A percentile compares a stretch with the other conserved stretches of the same genome.
These are phyloP conservation scores for Aureobasidium mangrovei DNA, from an alignment of 2,329 filamentous ascomycete genomes.

Conservation along the genomic window DNA sequence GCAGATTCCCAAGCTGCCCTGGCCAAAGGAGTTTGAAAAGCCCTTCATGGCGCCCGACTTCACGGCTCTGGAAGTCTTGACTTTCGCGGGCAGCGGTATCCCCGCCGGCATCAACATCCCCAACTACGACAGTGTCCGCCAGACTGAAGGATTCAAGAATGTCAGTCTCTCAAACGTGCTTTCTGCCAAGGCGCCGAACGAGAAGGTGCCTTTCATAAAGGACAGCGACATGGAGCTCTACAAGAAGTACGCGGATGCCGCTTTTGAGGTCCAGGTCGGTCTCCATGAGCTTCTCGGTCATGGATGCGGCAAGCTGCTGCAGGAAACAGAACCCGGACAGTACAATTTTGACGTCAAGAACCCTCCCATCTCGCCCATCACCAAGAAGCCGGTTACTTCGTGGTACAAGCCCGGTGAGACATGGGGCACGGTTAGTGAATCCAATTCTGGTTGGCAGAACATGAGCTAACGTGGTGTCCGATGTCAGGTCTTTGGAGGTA, in stretches of 20 bases:
- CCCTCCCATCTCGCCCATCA: conserved; percentile 73
- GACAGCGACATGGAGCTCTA: conserved; percentile 70
- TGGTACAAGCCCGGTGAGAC: conserved; percentile 96
- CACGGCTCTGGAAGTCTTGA: conserved; percentile 84
- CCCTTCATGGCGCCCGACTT: conserved; percentile 94
- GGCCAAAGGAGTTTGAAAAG: conserved; percentile 85
- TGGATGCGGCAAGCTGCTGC: conserved; percentile 85
- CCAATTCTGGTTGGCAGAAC: conserved; percentile 70
- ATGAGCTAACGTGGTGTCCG: conserved; percentile 87
- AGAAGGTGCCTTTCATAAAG: conserved; percentile 84
- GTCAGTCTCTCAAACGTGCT: conserved; percentile 90
- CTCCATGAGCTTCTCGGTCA: conserved; percentile 85
- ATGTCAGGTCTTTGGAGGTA: conserved; percentile 75
- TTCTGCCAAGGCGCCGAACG: conserved; percentile 81
- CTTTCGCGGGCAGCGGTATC: conserved; percentile 60
- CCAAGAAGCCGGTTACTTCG: conserved; percentile 64
- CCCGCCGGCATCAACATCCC: conserved; percentile 36
- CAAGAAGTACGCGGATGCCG: conserved; percentile 71
- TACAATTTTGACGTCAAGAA: conserved; percentile 84
- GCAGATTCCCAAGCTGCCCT: conserved; percentile 84
- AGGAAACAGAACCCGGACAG: conserved; percentile 71
- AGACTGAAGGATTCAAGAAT: conserved; percentile 75
- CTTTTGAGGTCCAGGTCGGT: conserved; percentile 93
- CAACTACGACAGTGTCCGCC: conserved; percentile 69
- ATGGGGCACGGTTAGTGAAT: conserved; percentile 42